Percentiles rank a stretch among this genome's conserved stretches.
Conservation (phyloP, 345 rosid species). For the Citrus glauca region DNA sequence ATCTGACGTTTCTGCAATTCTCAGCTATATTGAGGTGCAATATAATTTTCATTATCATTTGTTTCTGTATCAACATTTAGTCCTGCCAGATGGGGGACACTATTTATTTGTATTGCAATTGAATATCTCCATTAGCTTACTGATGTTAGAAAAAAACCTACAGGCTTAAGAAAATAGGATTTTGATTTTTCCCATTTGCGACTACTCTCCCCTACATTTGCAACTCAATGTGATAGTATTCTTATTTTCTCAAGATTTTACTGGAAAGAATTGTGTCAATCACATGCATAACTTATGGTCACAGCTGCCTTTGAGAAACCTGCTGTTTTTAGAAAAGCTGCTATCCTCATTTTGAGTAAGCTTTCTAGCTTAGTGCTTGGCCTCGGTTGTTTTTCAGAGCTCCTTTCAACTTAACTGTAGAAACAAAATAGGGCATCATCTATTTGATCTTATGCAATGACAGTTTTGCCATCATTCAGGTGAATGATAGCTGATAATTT, state of each 20-base stretch:
- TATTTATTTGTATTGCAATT: conserved; percentile 5
- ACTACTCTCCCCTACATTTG: neutral
- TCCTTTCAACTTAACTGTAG: neutral
- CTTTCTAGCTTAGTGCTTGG: neutral
- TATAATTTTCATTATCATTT: neutral
- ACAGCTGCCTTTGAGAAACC: neutral
- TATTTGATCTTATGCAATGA: neutral
- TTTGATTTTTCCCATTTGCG: neutral
- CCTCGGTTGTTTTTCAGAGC: neutral
- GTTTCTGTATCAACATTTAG: neutral
- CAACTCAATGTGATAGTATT: neutral
- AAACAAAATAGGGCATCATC: neutral
- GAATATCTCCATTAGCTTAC: neutral
- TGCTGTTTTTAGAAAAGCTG: neutral
- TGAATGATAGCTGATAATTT: neutral
- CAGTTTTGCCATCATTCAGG: neutral
- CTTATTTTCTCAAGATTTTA: neutral
- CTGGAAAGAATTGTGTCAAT: neutral
- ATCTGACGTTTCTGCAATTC: conserved; percentile 55
- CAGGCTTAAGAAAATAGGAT: neutral
- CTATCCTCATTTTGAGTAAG: neutral
- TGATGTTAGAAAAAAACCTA: neutral
- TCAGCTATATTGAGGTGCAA: conserved; percentile 61
- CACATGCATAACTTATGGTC: neutral
- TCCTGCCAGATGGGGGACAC: neutral